These are phyloP conservation scores for Agarophyton chilense DNA, from an alignment of 23 red algal species.

Conservation along the genomic window DNA sequence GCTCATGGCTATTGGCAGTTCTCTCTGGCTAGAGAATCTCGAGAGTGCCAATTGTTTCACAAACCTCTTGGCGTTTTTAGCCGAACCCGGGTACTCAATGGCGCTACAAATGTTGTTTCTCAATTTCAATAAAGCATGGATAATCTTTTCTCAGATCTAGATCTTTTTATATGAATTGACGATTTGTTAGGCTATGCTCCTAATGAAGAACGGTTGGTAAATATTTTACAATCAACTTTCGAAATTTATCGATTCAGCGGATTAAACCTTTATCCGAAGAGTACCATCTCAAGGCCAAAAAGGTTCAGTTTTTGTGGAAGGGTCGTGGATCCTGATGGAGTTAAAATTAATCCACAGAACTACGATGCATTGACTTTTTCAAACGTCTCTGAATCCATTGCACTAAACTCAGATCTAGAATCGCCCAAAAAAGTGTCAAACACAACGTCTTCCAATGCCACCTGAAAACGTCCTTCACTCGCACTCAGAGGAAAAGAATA, in stretches of 20 bases:
- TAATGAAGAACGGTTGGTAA: neutral
- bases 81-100: neutral
- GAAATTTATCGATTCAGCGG: neutral
- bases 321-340: neutral
- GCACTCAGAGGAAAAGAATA: too few relatives aligned
- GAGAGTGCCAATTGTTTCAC: conserved; percentile 5
- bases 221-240: neutral
- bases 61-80: conserved; percentile 6
- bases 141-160: neutral
- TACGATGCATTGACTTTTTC: neutral
- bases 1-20: conserved; percentile 46
- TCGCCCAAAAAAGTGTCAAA: too few relatives aligned
- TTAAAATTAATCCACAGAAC: neutral
- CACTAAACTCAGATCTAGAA: too few relatives aligned
- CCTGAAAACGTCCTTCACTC: too few relatives aligned
- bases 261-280: conserved; percentile 6
- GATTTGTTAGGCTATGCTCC: conserved; percentile 15
- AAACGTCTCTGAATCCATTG: too few relatives aligned
- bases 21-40: neutral
- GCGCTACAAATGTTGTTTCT: neutral
- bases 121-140: conserved; percentile 43
- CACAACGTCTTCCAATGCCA: too few relatives aligned
- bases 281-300: neutral
- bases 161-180: conserved; percentile 14
- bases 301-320: conserved; percentile 21